Evolutionary conservation across 768 basidiomycete genomes (phyloP), one percentile per base, ranked within the genome.

Genomic region (Termitomyces sp.): DNA sequence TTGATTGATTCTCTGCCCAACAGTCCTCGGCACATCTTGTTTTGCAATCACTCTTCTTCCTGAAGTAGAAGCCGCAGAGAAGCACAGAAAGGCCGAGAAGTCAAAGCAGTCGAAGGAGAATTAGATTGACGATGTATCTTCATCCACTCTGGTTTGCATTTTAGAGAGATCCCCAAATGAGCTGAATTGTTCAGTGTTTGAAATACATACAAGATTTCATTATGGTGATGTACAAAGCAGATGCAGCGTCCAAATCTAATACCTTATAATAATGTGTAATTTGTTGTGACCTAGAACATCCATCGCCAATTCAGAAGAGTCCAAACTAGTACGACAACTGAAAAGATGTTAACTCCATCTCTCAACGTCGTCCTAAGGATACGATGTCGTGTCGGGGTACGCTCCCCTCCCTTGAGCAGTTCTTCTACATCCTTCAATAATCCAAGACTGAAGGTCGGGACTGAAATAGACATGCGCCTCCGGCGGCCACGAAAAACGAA

Each of bases 401-500:
- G 58, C 50, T 58, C 55, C 5, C 58, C 58, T 27, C 57, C 53
- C 27, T 57, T 58, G 36, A 64, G 44, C 26, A 63, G 45, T 16
- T 62, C 56, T 8, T 51, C 37, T 30, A 68, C 20, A 39, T 62
- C 63, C 40, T 51, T 57, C 66, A 74, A 26, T 16, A 55, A 37
- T 32, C 37, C 48, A 54, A 50, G 42, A 52, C 52, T 55, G 39
- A 60, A 73, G 60, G 64, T 61, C 45, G 85, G 84, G 30, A 77
- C 55, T 5, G 72, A 69, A 14, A 87, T 20, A 18, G 78, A 75
- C 58, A 89, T 65, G n/a, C 82, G 79, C 59, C 85, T 76, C 18
- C 82, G 74, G 30, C 82, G 76, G 0, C 85, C 84, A 27, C 74
- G 67, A 54, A 87, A 75, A 24, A 77, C 75, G 64, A 88, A 88